Evolutionary conservation across 2,329 filamentous ascomycete species (phyloP), one percentile per base, ranked within the genome.

Genomic region (Chaetomiaceae sp.): DNA sequence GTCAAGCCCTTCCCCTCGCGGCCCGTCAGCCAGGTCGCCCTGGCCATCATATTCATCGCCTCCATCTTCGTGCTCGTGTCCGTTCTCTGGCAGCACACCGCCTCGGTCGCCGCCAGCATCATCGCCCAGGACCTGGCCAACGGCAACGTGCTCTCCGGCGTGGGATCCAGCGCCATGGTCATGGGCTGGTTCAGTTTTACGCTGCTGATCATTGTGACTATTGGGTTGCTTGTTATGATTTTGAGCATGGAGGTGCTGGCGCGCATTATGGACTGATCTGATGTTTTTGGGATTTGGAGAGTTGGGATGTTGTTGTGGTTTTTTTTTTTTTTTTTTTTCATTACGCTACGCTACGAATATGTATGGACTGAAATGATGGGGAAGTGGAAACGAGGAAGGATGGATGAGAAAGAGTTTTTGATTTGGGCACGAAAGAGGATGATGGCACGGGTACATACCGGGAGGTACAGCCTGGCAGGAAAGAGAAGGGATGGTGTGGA

Each of bases 131-230:
- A 95, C 65, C 81, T 96, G 59, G 91, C 86, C 31, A 96, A 96
- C 67, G 91, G 91, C 38, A 88, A 85, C 58, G 88, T 96, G 51
- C 83, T 79, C 67, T 89, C 85, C 50, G 91, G 91, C 30, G 89
- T 96, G 12, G 91, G 91, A n/a, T 91, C 89, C 43, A 88, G 86
- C 34, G 92, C 93, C 50, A 97, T 99, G 89, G 88, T 96, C 16
- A 77, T 99, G 64, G 93, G 93, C 53, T 99, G 93, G 93, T 97
- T 99, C 70, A 88, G 89, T 37, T 97, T 99, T 65, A 86, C 88
- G 19, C 70, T 97, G 47, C 77, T 99, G 58, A 95, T 99, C 62
- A 86, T 97, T 55, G 92, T 97, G 47, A 97, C 92, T 43, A 93
- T 97, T 64, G 93, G 92, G 50, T 70, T 97, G 69, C 74, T 99